Conservation (phyloP, 1,139 yeast species). For the Protomyces inouyei region DNA sequence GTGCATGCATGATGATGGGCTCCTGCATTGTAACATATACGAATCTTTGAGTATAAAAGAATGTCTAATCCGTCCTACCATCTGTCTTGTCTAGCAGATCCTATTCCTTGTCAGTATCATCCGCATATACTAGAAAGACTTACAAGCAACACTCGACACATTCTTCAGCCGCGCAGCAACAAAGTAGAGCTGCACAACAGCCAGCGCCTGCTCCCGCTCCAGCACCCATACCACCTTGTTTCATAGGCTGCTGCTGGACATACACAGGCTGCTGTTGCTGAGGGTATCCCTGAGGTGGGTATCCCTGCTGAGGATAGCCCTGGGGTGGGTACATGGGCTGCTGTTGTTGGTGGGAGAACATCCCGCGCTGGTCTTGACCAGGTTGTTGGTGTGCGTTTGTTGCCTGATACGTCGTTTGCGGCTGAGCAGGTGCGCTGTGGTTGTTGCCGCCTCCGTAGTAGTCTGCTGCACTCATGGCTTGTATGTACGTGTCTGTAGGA, state of each 20-base stretch:
- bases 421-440: background rate
- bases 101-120: background rate
- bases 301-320: conserved; percentile 18
- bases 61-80: too few relatives aligned
- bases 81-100: background rate
- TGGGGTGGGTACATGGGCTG: background rate
- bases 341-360: background rate
- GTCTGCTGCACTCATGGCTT: background rate
- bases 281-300: conserved; percentile 12
- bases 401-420: background rate
- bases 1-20: too few relatives aligned
- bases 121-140: background rate
- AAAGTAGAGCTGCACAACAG: conserved; percentile 20
- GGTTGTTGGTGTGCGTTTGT: background rate
- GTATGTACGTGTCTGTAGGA: background rate
- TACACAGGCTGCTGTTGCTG: conserved; percentile 18
- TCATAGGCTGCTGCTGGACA: conserved; percentile 25
- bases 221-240: conserved; percentile 11
- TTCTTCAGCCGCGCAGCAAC: conserved; percentile 18
- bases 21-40: too few relatives aligned
- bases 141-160: background rate
- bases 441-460: background rate
- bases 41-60: too few relatives aligned
- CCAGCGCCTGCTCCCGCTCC: conserved; percentile 25
- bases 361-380: background rate